Evolutionary conservation across 2,329 filamentous ascomycete genomes (phyloP), one percentile per base, ranked within the genome.

Genomic region (Madurella mycetomatis): DNA sequence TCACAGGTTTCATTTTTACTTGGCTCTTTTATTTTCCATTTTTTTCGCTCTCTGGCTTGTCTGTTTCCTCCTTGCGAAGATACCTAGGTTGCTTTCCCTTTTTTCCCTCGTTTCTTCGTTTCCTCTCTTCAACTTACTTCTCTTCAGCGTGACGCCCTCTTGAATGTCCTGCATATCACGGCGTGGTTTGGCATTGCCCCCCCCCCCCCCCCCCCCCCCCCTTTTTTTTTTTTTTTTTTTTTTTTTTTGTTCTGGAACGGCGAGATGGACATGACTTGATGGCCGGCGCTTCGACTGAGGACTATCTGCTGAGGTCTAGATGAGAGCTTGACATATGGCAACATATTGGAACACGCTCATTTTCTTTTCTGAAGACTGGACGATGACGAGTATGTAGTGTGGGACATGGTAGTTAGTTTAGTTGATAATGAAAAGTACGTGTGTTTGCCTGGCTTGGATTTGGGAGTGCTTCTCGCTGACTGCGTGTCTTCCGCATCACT

Each of bases 1-100:
- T 46, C 32, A 34, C 19, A 15, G 19, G 34, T 32, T 46, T 46
- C 30, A 17, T 39, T 49, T 18, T 8, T 42, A 50, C 19, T 47
- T 51, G 45, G 31, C 45, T 48, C 45, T 49, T 46, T n/a, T 9
- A 8, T 44, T 51, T 45, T 41, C 15, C 43, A 25, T 37, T 30
- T 45, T 55, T 51, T 53, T 60, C 39, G 49, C 52, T 43, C 55
- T 54, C 55, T 60, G 58, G 49, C 56, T 54, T 32, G 59, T 58
- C 46, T 56, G 58, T 53, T 60, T 59, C 56, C 41, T 56, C 61
- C 47, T 55, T 18, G 49, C 46, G 44, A 54, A 58, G 49, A 55
- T 57, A 58, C 54, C 50, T 58, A 52, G 11, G 31, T 56, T 40
- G 61, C 17, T 58, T 55, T 41, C 45, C 49, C 43, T 60, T 60